phyloP scores from a whole-genome alignment of 179 eudicot species.

The Carnegiea gigantea region DNA sequence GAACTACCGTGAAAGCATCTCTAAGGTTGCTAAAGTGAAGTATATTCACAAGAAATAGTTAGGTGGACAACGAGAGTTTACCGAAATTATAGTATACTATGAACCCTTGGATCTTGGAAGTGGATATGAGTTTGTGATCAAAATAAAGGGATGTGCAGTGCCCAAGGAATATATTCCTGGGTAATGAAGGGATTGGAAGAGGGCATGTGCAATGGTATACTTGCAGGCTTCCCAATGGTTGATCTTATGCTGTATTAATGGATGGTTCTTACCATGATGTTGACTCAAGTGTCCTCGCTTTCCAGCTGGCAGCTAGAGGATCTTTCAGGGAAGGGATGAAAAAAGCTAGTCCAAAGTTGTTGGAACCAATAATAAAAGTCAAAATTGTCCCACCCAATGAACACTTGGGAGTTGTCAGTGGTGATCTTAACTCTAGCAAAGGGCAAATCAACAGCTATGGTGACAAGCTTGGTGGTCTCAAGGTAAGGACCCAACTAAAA shows the following conservation, averaged over 20 bases:
- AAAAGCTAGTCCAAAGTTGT: slow-evolving; percentile 79
- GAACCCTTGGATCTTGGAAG: slow-evolving; percentile 87
- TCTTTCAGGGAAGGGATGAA: slow-evolving; percentile 91
- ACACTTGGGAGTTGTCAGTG: slow-evolving; percentile 96
- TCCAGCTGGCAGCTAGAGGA: slow-evolving; percentile 97
- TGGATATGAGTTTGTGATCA: slow-evolving; percentile 93
- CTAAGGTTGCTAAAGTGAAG: slow-evolving; percentile 64
- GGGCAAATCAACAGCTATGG: slow-evolving; percentile 94
- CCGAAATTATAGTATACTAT: slow-evolving; percentile 74
- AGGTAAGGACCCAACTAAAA: slow-evolving; percentile 45
- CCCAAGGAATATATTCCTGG: slow-evolving; percentile 90
- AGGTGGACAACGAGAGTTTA: slow-evolving; percentile 95
- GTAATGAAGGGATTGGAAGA: slow-evolving; percentile 91
- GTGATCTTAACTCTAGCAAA: slow-evolving; percentile 94
- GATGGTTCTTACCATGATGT: slow-evolving; percentile 97
- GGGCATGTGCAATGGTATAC: slow-evolving; percentile 82
- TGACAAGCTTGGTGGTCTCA: slow-evolving; percentile 95
- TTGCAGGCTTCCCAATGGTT: slow-evolving; percentile 98
- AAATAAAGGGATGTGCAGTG: slow-evolving; percentile 91
- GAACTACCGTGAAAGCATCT: slow-evolving; percentile 94
- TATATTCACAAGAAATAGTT: slow-evolving; percentile 95
- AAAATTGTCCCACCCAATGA: slow-evolving; percentile 97
- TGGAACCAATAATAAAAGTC: slow-evolving; percentile 95
- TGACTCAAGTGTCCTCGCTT: slow-evolving; percentile 92
- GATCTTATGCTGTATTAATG: slow-evolving; percentile 79